A percentile compares a stretch with the other conserved stretches of the same genome.
These are phyloP conservation scores for Aspergillus persii DNA, from an alignment of 2,329 filamentous ascomycete species.

Conservation along the genomic window DNA sequence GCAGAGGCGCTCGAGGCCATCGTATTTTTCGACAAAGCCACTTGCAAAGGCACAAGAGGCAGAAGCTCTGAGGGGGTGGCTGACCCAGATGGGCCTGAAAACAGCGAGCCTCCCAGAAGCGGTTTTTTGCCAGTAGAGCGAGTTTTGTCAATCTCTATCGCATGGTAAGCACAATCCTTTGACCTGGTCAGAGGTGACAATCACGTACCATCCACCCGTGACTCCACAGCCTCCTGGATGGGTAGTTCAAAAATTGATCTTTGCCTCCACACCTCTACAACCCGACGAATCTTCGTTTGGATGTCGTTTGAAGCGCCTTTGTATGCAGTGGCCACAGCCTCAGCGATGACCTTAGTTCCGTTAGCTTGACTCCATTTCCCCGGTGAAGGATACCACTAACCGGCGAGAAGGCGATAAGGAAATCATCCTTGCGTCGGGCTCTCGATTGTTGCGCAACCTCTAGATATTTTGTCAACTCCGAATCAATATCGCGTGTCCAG, in stretches of 20 bases:
- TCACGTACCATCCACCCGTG: slow-evolving; percentile 68
- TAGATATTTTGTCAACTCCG: slow-evolving; percentile 39
- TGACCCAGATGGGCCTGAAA: slow-evolving; percentile 56
- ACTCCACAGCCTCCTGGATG: slow-evolving; percentile 78
- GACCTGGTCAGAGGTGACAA: not conserved
- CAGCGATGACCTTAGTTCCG: slow-evolving; percentile 66
- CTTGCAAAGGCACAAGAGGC: slow-evolving; percentile 71
- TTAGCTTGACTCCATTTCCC: slow-evolving; percentile 20
- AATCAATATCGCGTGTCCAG: not conserved
- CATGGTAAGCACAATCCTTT: slow-evolving; percentile 7
- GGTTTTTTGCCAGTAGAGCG: slow-evolving; percentile 54
- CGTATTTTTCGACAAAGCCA: slow-evolving; percentile 69
- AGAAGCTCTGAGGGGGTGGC: slow-evolving; percentile 71
- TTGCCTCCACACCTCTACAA: slow-evolving; percentile 92
- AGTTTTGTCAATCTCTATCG: slow-evolving; percentile 55
- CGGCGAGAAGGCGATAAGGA: slow-evolving; percentile 85
- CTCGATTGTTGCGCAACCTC: slow-evolving; percentile 97
- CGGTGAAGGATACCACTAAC: slow-evolving; percentile 34
- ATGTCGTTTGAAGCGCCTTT: slow-evolving; percentile 83
- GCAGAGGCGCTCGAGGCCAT: slow-evolving; percentile 65
- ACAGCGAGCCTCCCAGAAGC: slow-evolving; percentile 67
- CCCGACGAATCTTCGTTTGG: slow-evolving; percentile 80
- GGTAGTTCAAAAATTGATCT: slow-evolving; percentile 77
- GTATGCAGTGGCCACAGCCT: slow-evolving; percentile 87
- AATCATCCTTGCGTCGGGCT: slow-evolving; percentile 87